Base-by-base conservation (phyloP, 2,329 filamentous ascomycete genomes). In the Pestalotiopsis sp. region DNA sequence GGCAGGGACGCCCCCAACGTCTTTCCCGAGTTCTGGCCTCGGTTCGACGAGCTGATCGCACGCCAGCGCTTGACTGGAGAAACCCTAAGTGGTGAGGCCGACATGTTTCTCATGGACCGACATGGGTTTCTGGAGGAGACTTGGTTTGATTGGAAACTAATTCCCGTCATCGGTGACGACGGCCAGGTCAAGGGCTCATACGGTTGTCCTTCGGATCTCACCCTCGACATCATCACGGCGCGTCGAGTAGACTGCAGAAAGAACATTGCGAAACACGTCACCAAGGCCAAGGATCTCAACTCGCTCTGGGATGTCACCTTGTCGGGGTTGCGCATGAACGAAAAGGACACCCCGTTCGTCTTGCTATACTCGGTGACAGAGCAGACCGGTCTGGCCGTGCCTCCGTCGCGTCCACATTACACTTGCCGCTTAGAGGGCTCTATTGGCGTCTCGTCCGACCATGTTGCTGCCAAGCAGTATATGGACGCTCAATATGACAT, bases 141-240 rank as follows among this genome's bases (percentile, higher is more conserved):
- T 0, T 83, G 81, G 67, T 80, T 81, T 65, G 79, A 80, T n/a
- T 82, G 80, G 80, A 82, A 79, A 22, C 78, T 82, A 24, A 76
- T 78, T 7, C 81, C 81, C 5, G 68, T 83, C 17, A 78, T 80
- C 58, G 76, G 77, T 7, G 76, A 78, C 2, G 78, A 79, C 22
- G 76, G 79, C 14, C 76, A 82, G 55, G 78, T 78, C 4, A 69
- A 68, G 48, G 74, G 71, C 1, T 73, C 70, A 4, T 75, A 75
- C 40, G 70, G 70, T 1, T 72, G 70, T 38, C 70, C 72, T 0
- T 65, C 61, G 2, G 71, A 76, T 38, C 64, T 69, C 52, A 82
- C 81, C 2, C 71, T 73, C 30, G 77, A 81, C 14, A 78, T 79
- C 1, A 77, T 82, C 26, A 73, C 72, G 17, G 74, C 73, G 14